Conservation (phyloP, 2,329 filamentous ascomycete genomes). For the Huntiella moniliformis region DNA sequence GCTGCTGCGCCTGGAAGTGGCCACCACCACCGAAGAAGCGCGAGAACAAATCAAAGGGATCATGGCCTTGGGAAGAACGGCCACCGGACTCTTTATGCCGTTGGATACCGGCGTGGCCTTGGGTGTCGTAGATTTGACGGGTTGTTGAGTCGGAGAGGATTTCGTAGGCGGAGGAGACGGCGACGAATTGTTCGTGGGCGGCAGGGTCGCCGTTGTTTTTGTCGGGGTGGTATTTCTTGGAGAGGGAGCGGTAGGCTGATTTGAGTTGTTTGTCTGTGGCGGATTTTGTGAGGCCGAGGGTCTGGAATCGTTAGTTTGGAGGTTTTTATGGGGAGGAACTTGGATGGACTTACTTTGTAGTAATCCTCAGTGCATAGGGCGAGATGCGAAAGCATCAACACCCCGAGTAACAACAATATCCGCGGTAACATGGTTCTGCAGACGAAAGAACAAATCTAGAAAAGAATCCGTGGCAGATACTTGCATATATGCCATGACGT, state of each 20-base stretch:
- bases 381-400: conserved; percentile 35
- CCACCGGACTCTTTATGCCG: conserved; percentile 56
- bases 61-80: conserved; percentile 44
- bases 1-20: conserved; percentile 62
- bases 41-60: conserved; percentile 91
- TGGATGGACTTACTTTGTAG: conserved; percentile 42
- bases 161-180: conserved; percentile 90
- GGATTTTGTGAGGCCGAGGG: conserved; percentile 61
- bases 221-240: conserved; percentile 92
- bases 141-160: conserved; percentile 61
- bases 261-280: conserved; percentile 83
- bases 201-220: conserved; percentile 78
- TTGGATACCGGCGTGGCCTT: conserved; percentile 79
- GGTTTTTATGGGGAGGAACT: background rate
- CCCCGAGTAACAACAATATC: conserved; percentile 26
- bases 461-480: background rate
- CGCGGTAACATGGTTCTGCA: conserved; percentile 23
- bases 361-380: conserved; percentile 49
- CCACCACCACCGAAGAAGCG: conserved; percentile 89
- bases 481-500: background rate
- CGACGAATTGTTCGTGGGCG: conserved; percentile 80
- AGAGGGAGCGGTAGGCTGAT: conserved; percentile 74
- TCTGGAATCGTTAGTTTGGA: conserved; percentile 23
- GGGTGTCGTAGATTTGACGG: conserved; percentile 81
- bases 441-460: background rate